Evolutionary conservation across 2,329 filamentous ascomycete genomes (phyloP).

Genomic region (Tympanopsis confertula): DNA sequence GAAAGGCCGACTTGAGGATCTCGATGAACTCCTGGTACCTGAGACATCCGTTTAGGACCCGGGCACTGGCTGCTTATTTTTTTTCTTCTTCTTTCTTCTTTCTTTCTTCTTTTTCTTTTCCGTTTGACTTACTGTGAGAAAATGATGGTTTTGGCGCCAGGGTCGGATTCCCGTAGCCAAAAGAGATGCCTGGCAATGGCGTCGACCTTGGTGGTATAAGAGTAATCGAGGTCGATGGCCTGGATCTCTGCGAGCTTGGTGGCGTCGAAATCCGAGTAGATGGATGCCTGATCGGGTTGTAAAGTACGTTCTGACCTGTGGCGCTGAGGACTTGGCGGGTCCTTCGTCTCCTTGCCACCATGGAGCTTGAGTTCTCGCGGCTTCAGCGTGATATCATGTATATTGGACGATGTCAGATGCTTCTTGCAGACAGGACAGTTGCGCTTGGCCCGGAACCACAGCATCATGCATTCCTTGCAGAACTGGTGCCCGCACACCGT

Average conservation of each 20-base stretch:
- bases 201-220: constrained; percentile 85
- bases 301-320: too few species aligned
- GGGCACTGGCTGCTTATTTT: too few species aligned
- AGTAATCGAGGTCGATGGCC: constrained; percentile 62
- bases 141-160: constrained; percentile 81
- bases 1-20: constrained; percentile 61
- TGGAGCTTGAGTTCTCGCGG: constrained; percentile 62
- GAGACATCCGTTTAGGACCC: too few species aligned
- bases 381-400: constrained; percentile 79
- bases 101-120: too few species aligned
- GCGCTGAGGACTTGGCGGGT: constrained; percentile 13
- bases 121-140: constrained; percentile 73
- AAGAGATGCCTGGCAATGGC: constrained; percentile 69
- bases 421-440: constrained; percentile 81
- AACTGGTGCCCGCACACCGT: constrained; percentile 88
- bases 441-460: constrained; percentile 65
- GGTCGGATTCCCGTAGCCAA: constrained; percentile 75
- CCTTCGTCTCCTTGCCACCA: constrained; percentile 32
- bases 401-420: constrained; percentile 48
- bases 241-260: constrained; percentile 70
- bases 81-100: too few species aligned
- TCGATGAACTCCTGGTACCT: constrained; percentile 66
- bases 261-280: constrained; percentile 69
- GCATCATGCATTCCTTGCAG: constrained; percentile 73
- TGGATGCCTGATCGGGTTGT: too few species aligned